Percentiles rank a stretch among this genome's conserved stretches.
Conservation (phyloP, 805 yeast species). For the Schizosaccharomyces lindneri region DNA sequence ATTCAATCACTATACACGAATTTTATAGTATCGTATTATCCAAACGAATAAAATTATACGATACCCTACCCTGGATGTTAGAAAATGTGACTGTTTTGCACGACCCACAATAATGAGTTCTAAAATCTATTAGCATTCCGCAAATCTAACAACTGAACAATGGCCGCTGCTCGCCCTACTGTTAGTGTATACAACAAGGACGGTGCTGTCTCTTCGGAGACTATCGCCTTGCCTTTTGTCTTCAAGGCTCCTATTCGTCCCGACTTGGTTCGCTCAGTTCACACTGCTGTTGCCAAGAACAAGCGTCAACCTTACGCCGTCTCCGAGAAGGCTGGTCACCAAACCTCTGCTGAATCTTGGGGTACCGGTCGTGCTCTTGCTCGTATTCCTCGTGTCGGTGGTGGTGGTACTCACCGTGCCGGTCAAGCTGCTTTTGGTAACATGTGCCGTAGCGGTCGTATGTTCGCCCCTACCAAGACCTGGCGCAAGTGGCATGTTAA, state of each 20-base stretch:
- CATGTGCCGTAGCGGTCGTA: conserved; percentile 99
- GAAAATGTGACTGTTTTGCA: neutral
- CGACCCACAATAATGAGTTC: neutral
- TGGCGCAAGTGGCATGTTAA: conserved; percentile 99
- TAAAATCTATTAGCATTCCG: neutral
- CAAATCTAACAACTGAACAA: neutral
- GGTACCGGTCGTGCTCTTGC: conserved; percentile 99
- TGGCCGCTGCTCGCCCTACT: conserved; percentile 50
- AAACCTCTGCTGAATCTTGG: conserved; percentile 99
- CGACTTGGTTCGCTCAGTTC: conserved; percentile 96
- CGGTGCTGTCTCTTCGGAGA: conserved; percentile 59
- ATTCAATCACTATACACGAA: too few relatives aligned
- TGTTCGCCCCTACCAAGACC: conserved; percentile 99
- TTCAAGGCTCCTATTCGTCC: conserved; percentile 99
- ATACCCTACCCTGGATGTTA: neutral
- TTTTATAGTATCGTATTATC: too few relatives aligned
- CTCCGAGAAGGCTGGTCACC: conserved; percentile 97
- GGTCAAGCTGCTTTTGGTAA: conserved; percentile 99
- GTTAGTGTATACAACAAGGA: conserved; percentile 75
- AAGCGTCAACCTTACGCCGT: conserved; percentile 99
- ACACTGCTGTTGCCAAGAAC: conserved; percentile 97
- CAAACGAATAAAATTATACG: too few relatives aligned
- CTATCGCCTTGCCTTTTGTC: conserved; percentile 91
- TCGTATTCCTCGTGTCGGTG: conserved; percentile 99
- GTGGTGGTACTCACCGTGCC: conserved; percentile 99